These are phyloP conservation scores for Phlebiopsis flavidoalba DNA, from an alignment of 768 basidiomycete genomes.

Conservation along the genomic window DNA sequence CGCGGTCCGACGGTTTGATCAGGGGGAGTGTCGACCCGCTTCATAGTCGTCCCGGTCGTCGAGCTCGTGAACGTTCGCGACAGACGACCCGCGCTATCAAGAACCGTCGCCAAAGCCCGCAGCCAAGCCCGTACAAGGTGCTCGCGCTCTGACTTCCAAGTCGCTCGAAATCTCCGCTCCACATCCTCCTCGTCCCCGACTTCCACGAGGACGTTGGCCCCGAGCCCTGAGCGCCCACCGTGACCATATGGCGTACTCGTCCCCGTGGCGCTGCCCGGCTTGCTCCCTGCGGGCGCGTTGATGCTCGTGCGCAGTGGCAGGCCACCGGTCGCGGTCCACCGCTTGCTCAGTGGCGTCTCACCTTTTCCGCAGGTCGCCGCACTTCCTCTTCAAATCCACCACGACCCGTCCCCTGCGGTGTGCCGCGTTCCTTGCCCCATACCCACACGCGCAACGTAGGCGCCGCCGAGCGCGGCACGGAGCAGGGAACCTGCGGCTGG, in stretches of 20 bases:
- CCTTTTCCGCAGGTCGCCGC: slow-evolving; percentile 53
- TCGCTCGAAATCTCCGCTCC: slow-evolving; percentile 52
- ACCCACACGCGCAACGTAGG: slow-evolving; percentile 84
- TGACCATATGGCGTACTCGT: slow-evolving; percentile 64
- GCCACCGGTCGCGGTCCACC: slow-evolving; percentile 68
- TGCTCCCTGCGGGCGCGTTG: slow-evolving; percentile 38
- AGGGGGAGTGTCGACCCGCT: slow-evolving; percentile 27
- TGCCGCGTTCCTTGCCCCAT: slow-evolving; percentile 62
- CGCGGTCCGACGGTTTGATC: slow-evolving; percentile 46
- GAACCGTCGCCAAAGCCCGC: slow-evolving; percentile 37
- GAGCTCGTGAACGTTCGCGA: slow-evolving; percentile 55
- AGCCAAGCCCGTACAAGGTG: slow-evolving; percentile 32
- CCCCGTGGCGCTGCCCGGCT: slow-evolving; percentile 60
- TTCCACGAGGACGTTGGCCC: slow-evolving; percentile 52
- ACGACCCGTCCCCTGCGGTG: slow-evolving; percentile 33
- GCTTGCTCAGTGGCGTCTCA: slow-evolving; percentile 66
- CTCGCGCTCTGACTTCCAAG: slow-evolving; percentile 19
- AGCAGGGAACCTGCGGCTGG: slow-evolving; percentile 66
- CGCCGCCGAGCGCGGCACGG: slow-evolving; percentile 68
- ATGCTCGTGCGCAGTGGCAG: slow-evolving; percentile 55
- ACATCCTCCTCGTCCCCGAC: slow-evolving; percentile 79
- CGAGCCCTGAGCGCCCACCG: slow-evolving; percentile 42
- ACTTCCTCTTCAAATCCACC: slow-evolving; percentile 80
- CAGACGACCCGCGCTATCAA: slow-evolving; percentile 38
- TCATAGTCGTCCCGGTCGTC: slow-evolving; percentile 32